Conservation (phyloP, 768 basidiomycete genomes). For the Kwoniella newhampshirensis region DNA sequence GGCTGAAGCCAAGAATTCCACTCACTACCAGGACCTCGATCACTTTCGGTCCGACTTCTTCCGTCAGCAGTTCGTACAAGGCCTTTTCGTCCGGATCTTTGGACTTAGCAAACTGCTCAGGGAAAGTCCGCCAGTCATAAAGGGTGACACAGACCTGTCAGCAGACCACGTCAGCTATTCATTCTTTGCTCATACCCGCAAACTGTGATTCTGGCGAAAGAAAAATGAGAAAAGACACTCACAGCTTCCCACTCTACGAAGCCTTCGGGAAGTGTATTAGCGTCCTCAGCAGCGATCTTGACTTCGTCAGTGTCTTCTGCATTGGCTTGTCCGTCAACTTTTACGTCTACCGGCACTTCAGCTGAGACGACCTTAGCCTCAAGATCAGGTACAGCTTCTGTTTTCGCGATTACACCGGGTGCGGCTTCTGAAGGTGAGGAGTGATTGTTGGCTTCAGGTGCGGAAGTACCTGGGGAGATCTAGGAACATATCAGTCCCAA, state of each 20-base stretch:
- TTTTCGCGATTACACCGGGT: neutral
- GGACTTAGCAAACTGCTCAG: conserved; percentile 71
- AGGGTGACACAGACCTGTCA: conserved; percentile 76
- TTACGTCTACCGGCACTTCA: neutral
- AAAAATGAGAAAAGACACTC: conserved; percentile 19
- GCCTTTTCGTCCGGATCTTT: conserved; percentile 78
- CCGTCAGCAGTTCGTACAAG: conserved; percentile 67
- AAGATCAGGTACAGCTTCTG: neutral
- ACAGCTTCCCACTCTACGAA: conserved; percentile 88
- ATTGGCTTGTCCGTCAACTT: neutral
- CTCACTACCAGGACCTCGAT: conserved; percentile 70
- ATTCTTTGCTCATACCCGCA: neutral
- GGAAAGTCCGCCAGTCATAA: conserved; percentile 78
- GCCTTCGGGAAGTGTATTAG: conserved; percentile 31
- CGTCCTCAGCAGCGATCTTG: conserved; percentile 31
- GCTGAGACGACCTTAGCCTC: neutral
- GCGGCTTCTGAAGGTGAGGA: neutral
- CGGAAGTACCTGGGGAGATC: no score
- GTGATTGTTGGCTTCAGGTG: neutral
- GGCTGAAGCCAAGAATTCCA: conserved; percentile 32
- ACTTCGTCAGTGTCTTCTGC: conserved; percentile 56
- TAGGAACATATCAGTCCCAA: no score
- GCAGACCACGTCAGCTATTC: conserved; percentile 5
- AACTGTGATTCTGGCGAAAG: neutral
- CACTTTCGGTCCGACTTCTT: conserved; percentile 69